These are phyloP conservation scores for Elasticomyces elasticus DNA, from an alignment of 495 filamentous ascomycete species.

Conservation along the genomic window DNA sequence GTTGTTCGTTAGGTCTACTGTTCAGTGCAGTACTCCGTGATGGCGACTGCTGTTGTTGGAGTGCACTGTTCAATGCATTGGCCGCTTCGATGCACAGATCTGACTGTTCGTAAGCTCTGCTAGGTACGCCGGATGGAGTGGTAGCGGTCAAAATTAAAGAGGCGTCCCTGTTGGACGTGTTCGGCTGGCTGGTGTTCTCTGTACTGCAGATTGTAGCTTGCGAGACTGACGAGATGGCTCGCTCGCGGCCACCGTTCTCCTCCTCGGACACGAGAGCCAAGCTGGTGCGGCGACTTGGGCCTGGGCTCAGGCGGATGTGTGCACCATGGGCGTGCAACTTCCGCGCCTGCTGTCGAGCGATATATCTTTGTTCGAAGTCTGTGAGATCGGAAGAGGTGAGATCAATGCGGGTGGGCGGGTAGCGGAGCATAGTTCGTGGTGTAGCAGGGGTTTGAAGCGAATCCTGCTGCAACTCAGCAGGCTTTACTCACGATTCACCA, in stretches of 20 bases:
- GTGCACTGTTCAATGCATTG: background rate
- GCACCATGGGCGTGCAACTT: background rate
- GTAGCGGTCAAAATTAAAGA: background rate
- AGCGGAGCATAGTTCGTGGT: conserved; percentile 14
- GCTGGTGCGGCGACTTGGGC: conserved; percentile 4
- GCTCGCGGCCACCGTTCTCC: conserved; percentile 5
- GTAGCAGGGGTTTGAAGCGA: no score
- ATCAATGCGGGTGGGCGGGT: conserved; percentile 11
- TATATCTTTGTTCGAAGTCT: conserved; percentile 11
- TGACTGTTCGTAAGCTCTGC: background rate
- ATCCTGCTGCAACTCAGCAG: no score
- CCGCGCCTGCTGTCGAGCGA: conserved; percentile 5
- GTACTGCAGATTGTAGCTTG: conserved; percentile 7
- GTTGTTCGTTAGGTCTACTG: background rate
- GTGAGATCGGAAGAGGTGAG: conserved; percentile 12
- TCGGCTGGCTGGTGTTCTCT: background rate
- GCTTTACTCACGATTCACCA: no score
- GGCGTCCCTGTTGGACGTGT: background rate
- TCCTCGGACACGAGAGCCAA: conserved; percentile 3
- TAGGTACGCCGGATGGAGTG: background rate
- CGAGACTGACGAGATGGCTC: conserved; percentile 4
- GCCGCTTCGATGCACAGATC: background rate
- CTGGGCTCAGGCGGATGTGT: conserved; percentile 14
- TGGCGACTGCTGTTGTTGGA: background rate
- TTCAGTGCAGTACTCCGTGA: background rate